Base-by-base conservation (phyloP, 2,329 filamentous ascomycete species). In the Exophiala aquamarina region DNA sequence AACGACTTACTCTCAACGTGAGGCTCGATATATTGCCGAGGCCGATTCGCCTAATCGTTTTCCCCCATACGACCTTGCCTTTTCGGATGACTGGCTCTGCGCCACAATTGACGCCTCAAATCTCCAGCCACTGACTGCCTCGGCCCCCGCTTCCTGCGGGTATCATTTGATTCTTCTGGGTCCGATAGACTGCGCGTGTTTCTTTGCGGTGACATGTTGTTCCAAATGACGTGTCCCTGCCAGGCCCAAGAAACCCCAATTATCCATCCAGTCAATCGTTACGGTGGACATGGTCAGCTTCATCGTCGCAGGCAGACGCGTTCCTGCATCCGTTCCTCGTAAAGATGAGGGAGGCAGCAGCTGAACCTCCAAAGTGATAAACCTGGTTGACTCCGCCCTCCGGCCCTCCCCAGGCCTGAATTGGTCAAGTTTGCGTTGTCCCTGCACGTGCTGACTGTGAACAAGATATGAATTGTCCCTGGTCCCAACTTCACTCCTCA, bases 241-340 rank as follows among this genome's bases (percentile, higher is more conserved):
- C 17, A 19, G 40, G 6, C 14, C 13, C 32, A 6, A 34, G n/a
- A 14, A 34, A 5, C n/a, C 23, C 23, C 23, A 11, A 11, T n/a
- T n/a, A n/a, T n/a, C n/a, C 6, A 26, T 26, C 23, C 23, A 26
- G 23, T 34, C 17, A 34, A 34, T 14, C 9, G 9, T 31, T 31
- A 31, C 28, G 28, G 9, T 26, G 6, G 23, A 11, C 23, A 11
- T 26, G 23, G 11, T 26, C 23, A 26, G 23, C 23, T 11, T 34
- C 32, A 14, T 5, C 32, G 32, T 28, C 23, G 18, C 26, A 46
- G 48, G 48, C 48, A 50, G 48, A 47, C 43, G 43, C 31, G 19
- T 34, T 34, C 17, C n/a, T n/a, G n/a, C n/a, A n/a, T n/a, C n/a
- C 6, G 13, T 7, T 34, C n/a, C 5, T 7, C 6, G 14, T 18